Base-by-base conservation (phyloP, 192 early-diverging fungal genomes). In the Podila epigama region DNA sequence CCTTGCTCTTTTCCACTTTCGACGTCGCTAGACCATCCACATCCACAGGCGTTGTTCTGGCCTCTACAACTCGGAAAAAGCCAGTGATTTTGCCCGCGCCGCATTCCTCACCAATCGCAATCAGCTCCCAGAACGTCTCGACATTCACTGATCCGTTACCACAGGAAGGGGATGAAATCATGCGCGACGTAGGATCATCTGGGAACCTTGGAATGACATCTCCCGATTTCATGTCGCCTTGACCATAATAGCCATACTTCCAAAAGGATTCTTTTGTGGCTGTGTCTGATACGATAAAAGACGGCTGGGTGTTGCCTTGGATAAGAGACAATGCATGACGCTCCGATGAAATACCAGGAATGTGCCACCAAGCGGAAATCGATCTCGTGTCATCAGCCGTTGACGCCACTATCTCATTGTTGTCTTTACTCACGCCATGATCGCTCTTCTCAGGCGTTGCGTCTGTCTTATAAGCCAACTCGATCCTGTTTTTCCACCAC, bases 81-180 rank as follows among this genome's bases (percentile, higher is more conserved):
- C 88, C 94, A 2, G 90, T 80, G 37, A 89, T 72, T 41, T 86
- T 88, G 13, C 93, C 90, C 4, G 86, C 82, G 13, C 88, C 89
- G 66, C 92, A 94, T 60, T 95, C 94, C 53, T 92, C 90, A 15
- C 89, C 87, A 44, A 91, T 82, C 8, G 88, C 77, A 32, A 93
- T 69, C 75, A 94, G 70, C 35, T 91, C 86, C 79, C 89, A 84
- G 22, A 94, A 87, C n/a, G 57, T 79, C 13, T 51, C 22, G 20
- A 69, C 50, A 20, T 81, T 65, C 8, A 68, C 64, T 11, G 39
- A 34, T 2, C 73, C 73, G 10, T 44, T 39, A n/a, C 50, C 51
- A 32, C 66, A 63, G 4, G 66, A 68, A 4, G 66, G 44, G 4
- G 73, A 77, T 44, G 52, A 53, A 33, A 77, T 68, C 51, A 77